These are phyloP conservation scores for Lolium multiflorum DNA, from an alignment of 176 grass and related monocot species.

Conservation along the genomic window DNA sequence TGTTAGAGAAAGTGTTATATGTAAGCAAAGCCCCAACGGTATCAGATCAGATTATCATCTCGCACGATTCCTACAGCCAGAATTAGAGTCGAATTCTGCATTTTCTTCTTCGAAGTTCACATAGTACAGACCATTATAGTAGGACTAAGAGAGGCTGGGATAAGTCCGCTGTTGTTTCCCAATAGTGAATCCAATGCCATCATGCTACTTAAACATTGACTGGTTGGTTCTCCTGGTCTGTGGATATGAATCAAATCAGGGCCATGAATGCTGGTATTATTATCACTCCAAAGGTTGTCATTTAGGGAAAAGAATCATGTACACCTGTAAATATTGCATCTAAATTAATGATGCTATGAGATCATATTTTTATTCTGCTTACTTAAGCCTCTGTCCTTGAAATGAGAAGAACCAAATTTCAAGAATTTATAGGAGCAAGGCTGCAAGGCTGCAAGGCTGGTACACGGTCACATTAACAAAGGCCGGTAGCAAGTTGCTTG, in stretches of 20 bases:
- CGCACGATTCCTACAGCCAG: conserved; percentile 37
- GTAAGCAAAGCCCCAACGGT: not conserved
- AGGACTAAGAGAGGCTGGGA: not conserved
- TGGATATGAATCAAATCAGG: not conserved
- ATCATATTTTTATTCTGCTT: not conserved
- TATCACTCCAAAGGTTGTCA: conserved; percentile 1
- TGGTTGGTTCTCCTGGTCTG: conserved; percentile 1
- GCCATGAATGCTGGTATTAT: not conserved
- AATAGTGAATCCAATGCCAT: not conserved
- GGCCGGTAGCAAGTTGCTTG: not conserved
- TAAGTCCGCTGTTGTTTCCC: not conserved
- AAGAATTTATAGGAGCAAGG: not conserved
- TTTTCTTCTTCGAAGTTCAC: conserved; percentile 24
- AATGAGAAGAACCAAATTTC: not conserved
- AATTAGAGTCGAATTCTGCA: conserved; percentile 40
- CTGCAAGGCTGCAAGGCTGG: not conserved
- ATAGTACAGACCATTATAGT: conserved; percentile 7
- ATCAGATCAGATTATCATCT: conserved; percentile 17
- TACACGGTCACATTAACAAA: not conserved
- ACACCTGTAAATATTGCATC: not conserved
- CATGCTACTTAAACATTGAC: not conserved
- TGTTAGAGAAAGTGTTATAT: not conserved
- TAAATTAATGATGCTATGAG: not conserved
- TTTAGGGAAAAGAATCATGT: not conserved
- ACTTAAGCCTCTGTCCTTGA: not conserved